A percentile compares a stretch with the other conserved stretches of the same genome.
These are phyloP conservation scores for Kluyveromyces lactis DNA, from an alignment of 805 yeast genomes.

Conservation along the genomic window DNA sequence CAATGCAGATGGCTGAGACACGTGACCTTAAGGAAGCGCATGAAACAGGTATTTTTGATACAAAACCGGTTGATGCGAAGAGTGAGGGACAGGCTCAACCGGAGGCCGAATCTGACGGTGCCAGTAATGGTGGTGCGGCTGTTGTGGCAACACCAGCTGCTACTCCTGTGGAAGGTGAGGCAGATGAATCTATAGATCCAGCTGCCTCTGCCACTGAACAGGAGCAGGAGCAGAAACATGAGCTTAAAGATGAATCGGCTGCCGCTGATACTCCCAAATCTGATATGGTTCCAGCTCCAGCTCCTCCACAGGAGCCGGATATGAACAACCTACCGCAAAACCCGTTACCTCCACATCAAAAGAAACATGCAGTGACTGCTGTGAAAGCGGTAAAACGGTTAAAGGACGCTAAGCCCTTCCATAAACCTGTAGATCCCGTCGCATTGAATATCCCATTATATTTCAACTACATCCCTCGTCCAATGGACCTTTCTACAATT, in stretches of 20 bases:
- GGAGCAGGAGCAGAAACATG: constrained; percentile 1
- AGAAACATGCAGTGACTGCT: constrained; percentile 66
- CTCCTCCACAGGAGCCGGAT: constrained; percentile 67
- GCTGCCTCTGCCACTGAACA: constrained; percentile 3
- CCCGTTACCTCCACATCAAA: constrained; percentile 79
- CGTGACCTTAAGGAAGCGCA: constrained; percentile 3
- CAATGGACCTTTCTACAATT: constrained; percentile 91
- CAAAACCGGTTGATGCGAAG: constrained; percentile 1
- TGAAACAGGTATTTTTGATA: neutral
- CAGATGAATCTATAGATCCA: constrained; percentile 4
- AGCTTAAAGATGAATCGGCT: neutral
- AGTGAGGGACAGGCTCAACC: constrained; percentile 12
- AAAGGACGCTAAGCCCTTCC: constrained; percentile 87
- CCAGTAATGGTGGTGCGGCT: constrained; percentile 16
- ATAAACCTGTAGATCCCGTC: constrained; percentile 82
- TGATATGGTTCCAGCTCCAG: constrained; percentile 51
- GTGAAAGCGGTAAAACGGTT: constrained; percentile 81
- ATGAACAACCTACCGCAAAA: constrained; percentile 54
- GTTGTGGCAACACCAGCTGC: constrained; percentile 15
- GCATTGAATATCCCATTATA: constrained; percentile 87
- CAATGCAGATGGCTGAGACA: constrained; percentile 5
- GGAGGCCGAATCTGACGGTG: constrained; percentile 6
- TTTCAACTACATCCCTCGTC: constrained; percentile 71
- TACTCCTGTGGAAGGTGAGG: constrained; percentile 5
- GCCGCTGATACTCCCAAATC: constrained; percentile 2